Percentiles rank a stretch among this genome's conserved stretches.
phyloP scores from a whole-genome alignment of 2,329 filamentous ascomycete genomes.

The Trichoderma semiorbis region DNA sequence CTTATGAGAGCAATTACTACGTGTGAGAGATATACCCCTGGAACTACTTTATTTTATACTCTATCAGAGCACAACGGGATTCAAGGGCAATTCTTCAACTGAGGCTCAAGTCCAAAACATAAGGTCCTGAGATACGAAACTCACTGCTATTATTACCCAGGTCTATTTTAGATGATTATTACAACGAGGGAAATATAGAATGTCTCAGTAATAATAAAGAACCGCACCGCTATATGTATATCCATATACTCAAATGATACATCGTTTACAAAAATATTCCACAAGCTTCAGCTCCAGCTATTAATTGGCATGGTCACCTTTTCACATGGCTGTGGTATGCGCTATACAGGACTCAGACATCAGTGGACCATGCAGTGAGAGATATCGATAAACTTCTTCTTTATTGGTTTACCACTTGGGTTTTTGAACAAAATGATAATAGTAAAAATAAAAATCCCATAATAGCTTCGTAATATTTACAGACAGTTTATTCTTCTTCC shows the following conservation, averaged over 20 bases:
- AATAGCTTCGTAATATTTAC: neutral
- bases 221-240: too few species aligned
- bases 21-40: neutral
- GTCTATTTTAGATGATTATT: too few species aligned
- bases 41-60: neutral
- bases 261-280: too few species aligned
- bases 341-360: neutral
- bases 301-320: neutral
- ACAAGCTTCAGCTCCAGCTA: neutral
- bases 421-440: neutral
- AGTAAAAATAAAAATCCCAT: neutral
- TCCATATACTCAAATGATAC: too few species aligned
- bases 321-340: neutral
- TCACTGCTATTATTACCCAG: neutral
- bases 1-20: neutral
- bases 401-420: rapidly evolving
- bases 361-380: neutral
- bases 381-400: neutral
- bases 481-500: neutral
- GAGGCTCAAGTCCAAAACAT: neutral
- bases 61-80: neutral
- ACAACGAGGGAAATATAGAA: too few species aligned
- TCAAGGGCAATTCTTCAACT: neutral
- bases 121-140: neutral
- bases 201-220: too few species aligned